A percentile compares a stretch with the other conserved stretches of the same genome.
These are phyloP conservation scores for Quercus berberidifolia DNA, from an alignment of 306 rosid species.

Conservation along the genomic window DNA sequence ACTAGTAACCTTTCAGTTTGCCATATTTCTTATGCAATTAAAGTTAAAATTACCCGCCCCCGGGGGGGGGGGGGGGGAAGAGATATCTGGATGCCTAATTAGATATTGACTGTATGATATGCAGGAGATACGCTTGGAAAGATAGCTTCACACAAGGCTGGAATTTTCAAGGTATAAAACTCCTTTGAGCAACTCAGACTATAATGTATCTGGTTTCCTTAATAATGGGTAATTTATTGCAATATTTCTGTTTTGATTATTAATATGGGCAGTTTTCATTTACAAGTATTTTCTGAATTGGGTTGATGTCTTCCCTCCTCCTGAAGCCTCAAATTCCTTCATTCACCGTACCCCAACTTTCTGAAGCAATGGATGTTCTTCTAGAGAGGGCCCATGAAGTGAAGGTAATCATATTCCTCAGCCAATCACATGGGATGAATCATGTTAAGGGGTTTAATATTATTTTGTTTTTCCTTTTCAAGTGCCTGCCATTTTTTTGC, in stretches of 20 bases:
- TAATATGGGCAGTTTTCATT: slow-evolving; percentile 31
- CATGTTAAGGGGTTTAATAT: background rate
- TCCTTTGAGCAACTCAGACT: slow-evolving; percentile 20
- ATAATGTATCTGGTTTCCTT: slow-evolving; percentile 20
- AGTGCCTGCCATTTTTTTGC: background rate
- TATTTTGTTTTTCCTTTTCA: background rate
- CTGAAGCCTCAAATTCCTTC: slow-evolving; percentile 81
- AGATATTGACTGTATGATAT: background rate
- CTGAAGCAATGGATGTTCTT: slow-evolving; percentile 79
- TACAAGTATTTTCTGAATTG: slow-evolving; percentile 39
- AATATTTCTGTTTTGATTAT: slow-evolving; percentile 31
- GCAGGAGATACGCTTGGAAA: slow-evolving; percentile 60
- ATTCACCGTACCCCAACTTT: slow-evolving; percentile 66
- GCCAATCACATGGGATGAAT: slow-evolving; percentile 2
- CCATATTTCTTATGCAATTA: background rate
- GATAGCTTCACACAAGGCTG: slow-evolving; percentile 80
- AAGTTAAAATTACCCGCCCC: background rate
- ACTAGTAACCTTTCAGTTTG: background rate
- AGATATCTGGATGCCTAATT: background rate
- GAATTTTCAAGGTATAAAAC: slow-evolving; percentile 65
- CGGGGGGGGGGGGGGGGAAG: background rate
- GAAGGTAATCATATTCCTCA: slow-evolving; percentile 45
- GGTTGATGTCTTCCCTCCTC: slow-evolving; percentile 44
- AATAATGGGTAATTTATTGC: slow-evolving; percentile 18
- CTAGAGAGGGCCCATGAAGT: slow-evolving; percentile 51